These are phyloP conservation scores for Dryadomyces sulphureus DNA, from an alignment of 2,329 filamentous ascomycete genomes.

Conservation along the genomic window DNA sequence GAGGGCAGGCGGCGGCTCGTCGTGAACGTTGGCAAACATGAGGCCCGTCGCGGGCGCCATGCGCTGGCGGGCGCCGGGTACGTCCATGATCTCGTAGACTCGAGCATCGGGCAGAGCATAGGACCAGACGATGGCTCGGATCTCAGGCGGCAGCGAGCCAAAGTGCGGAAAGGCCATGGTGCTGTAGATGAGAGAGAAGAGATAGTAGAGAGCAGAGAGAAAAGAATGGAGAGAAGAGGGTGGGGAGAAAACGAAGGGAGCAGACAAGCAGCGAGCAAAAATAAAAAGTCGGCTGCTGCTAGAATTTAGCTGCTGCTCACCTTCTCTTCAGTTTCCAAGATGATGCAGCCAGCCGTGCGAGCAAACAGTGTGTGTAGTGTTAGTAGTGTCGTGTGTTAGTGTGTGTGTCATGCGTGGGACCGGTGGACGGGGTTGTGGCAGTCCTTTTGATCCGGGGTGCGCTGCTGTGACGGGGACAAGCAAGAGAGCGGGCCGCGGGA, in stretches of 20 bases:
- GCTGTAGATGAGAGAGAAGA: neutral
- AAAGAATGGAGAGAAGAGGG: neutral
- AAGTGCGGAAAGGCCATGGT: slow-evolving; percentile 16
- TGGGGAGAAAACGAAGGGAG: neutral
- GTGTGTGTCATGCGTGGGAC: no score
- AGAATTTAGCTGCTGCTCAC: no score
- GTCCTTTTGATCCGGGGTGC: no score
- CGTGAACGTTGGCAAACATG: slow-evolving; percentile 30
- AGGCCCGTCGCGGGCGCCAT: slow-evolving; percentile 25
- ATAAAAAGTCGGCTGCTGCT: neutral
- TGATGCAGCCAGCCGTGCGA: no score
- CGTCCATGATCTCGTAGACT: slow-evolving; percentile 31
- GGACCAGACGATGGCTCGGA: slow-evolving; percentile 30
- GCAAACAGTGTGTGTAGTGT: no score
- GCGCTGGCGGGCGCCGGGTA: slow-evolving; percentile 24
- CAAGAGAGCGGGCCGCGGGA: no score
- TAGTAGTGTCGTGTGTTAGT: no score
- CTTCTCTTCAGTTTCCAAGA: no score
- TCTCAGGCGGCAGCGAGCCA: slow-evolving; percentile 24
- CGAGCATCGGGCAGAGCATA: slow-evolving; percentile 27
- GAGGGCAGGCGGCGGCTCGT: slow-evolving; percentile 28
- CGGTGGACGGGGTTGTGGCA: no score
- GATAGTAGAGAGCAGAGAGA: neutral
- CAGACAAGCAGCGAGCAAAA: neutral
- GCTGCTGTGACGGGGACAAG: no score